Evolutionary conservation across 805 yeast species (phyloP), one percentile per base, ranked within the genome.

Genomic region (Lipomyces sp.): DNA sequence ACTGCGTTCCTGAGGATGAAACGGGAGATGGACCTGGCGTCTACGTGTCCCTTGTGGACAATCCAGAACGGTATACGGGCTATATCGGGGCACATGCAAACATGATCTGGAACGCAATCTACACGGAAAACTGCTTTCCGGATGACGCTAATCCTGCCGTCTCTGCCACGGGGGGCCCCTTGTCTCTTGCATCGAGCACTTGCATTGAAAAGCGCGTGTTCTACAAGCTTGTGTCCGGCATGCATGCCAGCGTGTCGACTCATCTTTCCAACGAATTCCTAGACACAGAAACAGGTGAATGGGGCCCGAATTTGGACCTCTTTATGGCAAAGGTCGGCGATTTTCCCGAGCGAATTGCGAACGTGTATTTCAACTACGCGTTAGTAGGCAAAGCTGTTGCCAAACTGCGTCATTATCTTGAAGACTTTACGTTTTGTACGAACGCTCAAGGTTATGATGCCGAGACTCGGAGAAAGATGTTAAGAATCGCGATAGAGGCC

Each of bases 41-140:
- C 1, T 83, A 84, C 61, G 95, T 93, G 26, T 88, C 90, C 63
- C 75, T 93, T 49, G 74, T 83, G 19, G 86, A 85, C 47, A 95
- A 95, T 64, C 96, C 96, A 0, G 99, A 93, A 68, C 75, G 98
- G 63, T 93, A 86, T 71, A 95, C 98, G 0, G 98, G 98, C 0
- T 93, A 93, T 64, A 85, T 89, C 29, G 98, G 98, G 28, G 81
- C 83, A 44, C 96, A 93, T 63, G 87, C 96, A 21, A 81, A 83
- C 59, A 88, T 84, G 65, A 87, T 93, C 41, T 93, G 99, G 99
- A 75, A 80, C 36, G 87, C 95, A 58, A 89, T 93, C 26, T 93
- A 93, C 68, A 82, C 80, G 38, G 96, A 93, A 61, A 90, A 90
- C 71, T 89, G 96, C 66, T 90, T 90, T 70, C 81, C 82, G 8